Evolutionary conservation across 208 protist genomes (phyloP).

Genomic region (Spongospora subterranea): DNA sequence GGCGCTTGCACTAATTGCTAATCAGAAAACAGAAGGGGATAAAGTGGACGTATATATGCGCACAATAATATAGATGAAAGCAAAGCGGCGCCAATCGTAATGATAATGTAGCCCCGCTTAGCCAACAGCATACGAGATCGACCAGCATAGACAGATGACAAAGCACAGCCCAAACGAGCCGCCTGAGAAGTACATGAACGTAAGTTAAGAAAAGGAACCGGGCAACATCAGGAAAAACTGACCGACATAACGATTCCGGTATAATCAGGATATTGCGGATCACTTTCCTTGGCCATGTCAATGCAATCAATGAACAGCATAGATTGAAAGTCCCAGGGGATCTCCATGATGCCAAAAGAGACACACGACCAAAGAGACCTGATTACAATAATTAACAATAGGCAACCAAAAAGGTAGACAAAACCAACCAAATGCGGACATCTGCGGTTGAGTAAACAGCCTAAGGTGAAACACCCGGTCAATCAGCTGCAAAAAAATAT

Average conservation of each 20-base stretch:
- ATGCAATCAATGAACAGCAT: background rate
- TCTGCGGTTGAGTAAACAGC: background rate
- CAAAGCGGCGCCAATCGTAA: background rate
- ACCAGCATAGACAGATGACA: background rate
- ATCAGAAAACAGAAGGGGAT: background rate
- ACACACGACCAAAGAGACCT: background rate
- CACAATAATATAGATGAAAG: background rate
- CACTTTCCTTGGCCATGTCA: background rate
- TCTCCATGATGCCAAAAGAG: background rate
- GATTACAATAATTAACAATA: no score
- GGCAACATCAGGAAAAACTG: background rate
- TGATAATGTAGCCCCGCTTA: background rate
- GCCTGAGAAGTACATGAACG: background rate
- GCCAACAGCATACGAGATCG: background rate
- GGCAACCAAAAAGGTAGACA: no score
- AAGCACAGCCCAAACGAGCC: conserved; percentile 15
- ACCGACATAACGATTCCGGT: background rate
- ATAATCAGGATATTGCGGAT: background rate
- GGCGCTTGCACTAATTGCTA: background rate
- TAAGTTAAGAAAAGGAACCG: background rate
- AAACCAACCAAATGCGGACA: no score
- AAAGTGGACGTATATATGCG: background rate
- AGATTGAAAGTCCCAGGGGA: conserved; percentile 39
- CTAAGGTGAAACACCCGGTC: background rate
- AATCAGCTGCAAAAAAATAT: background rate